Conservation (phyloP, 2,329 filamentous ascomycete species). For the Aspergillus aculeatus region DNA sequence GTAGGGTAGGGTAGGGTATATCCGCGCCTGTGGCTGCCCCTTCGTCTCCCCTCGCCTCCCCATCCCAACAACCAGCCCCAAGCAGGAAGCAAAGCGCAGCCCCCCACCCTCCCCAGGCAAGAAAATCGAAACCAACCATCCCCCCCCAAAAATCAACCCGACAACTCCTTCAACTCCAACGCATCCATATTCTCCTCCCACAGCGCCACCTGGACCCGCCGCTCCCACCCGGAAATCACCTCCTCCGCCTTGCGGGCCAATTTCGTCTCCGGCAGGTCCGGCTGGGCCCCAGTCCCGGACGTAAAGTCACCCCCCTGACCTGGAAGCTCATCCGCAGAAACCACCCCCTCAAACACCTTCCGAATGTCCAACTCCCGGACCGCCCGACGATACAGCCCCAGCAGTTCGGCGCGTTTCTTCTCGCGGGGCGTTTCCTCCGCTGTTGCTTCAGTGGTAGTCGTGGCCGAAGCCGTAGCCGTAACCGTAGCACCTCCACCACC, state of each 20-base stretch:
- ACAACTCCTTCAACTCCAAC: slow-evolving; percentile 34
- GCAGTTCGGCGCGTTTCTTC: slow-evolving; percentile 36
- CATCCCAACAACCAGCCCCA: too few relatives aligned
- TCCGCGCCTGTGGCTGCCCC: too few relatives aligned
- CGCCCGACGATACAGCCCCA: slow-evolving; percentile 46
- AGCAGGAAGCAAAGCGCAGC: too few relatives aligned
- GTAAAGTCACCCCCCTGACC: slow-evolving; percentile 2
- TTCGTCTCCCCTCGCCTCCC: too few relatives aligned
- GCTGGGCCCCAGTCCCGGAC: not conserved
- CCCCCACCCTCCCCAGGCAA: too few relatives aligned
- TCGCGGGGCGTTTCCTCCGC: slow-evolving; percentile 27
- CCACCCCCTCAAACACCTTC: slow-evolving; percentile 57
- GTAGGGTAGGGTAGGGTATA: too few relatives aligned
- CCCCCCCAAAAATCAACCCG: not conserved
- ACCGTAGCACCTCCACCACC: not conserved
- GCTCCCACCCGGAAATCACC: slow-evolving; percentile 34
- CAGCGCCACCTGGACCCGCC: slow-evolving; percentile 28
- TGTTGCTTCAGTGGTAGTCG: not conserved
- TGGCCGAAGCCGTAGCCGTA: not conserved
- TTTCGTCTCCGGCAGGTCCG: slow-evolving; percentile 30
- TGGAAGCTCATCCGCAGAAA: slow-evolving; percentile 10
- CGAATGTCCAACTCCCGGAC: slow-evolving; percentile 60
- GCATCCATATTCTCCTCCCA: slow-evolving; percentile 43
- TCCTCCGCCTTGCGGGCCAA: slow-evolving; percentile 31
- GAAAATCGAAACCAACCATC: too few relatives aligned